phyloP scores from a whole-genome alignment of 805 yeast genomes.

The Saccharomycopsis sp. region DNA sequence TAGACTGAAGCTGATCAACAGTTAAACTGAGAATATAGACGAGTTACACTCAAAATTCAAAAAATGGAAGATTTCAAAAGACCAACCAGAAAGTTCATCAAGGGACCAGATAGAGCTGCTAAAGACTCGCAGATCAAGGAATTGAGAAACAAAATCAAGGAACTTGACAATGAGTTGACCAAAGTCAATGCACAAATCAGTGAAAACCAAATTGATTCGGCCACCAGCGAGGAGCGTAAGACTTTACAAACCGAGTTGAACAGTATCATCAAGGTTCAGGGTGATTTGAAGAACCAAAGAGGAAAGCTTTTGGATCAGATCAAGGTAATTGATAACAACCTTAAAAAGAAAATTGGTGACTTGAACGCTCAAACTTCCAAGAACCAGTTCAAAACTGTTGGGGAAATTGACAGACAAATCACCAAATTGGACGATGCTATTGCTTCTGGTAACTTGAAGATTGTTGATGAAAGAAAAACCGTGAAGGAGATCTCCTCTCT shows the following conservation, averaged over 20 bases:
- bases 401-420: constrained; percentile 65
- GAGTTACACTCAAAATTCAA: neutral
- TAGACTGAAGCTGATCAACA: neutral
- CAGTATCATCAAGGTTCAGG: constrained; percentile 40
- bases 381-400: constrained; percentile 53
- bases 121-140: constrained; percentile 53
- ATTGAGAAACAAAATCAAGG: constrained; percentile 47
- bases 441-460: constrained; percentile 70
- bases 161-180: constrained; percentile 7
- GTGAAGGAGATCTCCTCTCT: constrained; percentile 81
- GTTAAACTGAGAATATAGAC: neutral
- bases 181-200: constrained; percentile 25
- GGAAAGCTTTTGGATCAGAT: constrained; percentile 54
- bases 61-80: constrained; percentile 6
- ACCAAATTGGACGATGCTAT: constrained; percentile 62
- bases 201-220: constrained; percentile 40
- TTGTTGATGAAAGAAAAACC: constrained; percentile 84
- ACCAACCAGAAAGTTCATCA: constrained; percentile 47
- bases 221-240: constrained; percentile 45
- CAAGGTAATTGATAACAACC: constrained; percentile 56
- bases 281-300: constrained; percentile 41
- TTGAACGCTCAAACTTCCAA: constrained; percentile 67
- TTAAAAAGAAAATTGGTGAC: constrained; percentile 72
- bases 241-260: constrained; percentile 44
- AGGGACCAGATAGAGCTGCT: constrained; percentile 66